Evolutionary conservation across 176 grass and related monocot species (phyloP).

Genomic region (Microstegium vimineum): DNA sequence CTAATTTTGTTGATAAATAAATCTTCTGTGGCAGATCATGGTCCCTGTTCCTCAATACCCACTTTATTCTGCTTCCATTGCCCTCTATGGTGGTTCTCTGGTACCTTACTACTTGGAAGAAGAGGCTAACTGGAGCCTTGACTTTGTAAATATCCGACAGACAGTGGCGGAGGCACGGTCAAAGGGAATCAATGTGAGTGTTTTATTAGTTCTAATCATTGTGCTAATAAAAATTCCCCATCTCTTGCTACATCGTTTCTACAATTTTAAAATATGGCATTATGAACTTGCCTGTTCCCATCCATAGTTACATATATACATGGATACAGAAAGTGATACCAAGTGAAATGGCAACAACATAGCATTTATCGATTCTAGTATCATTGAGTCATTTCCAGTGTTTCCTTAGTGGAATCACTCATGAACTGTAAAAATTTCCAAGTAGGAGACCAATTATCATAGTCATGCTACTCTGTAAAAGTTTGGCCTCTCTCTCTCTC

Average conservation of each 20-base stretch:
- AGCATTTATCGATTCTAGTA: background rate
- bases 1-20: background rate
- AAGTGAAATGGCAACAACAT: background rate
- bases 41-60: slow-evolving; percentile 98
- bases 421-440: too few species aligned
- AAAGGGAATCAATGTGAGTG: slow-evolving; percentile 87
- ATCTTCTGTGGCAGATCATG: slow-evolving; percentile 62
- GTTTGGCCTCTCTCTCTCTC: background rate
- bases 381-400: background rate
- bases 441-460: too few species aligned
- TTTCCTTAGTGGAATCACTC: background rate
- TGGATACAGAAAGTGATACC: background rate
- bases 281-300: background rate
- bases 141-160: slow-evolving; percentile 54
- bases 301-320: background rate
- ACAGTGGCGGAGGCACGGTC: slow-evolving; percentile 59
- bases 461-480: background rate
- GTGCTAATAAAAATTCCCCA: background rate
- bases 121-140: slow-evolving; percentile 90
- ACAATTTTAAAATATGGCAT: background rate
- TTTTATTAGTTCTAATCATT: background rate
- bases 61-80: slow-evolving; percentile 93
- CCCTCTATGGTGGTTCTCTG: slow-evolving; percentile 79
- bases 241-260: background rate
- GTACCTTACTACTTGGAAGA: slow-evolving; percentile 97